phyloP scores from a whole-genome alignment of 495 filamentous ascomycete genomes.

The Penicillium angulare region DNA sequence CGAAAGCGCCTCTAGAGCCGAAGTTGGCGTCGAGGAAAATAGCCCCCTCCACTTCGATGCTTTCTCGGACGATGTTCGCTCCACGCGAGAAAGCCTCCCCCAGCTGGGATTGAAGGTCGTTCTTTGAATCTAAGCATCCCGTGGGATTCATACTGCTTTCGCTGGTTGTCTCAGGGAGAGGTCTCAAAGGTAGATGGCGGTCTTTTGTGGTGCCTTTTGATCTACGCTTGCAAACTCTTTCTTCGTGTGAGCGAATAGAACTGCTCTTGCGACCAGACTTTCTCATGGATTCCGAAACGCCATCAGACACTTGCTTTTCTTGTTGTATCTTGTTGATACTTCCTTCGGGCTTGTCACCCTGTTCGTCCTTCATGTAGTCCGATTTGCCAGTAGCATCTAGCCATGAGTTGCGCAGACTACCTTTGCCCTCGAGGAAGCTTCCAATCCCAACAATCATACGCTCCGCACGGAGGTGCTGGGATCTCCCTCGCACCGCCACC shows the following conservation, averaged over 20 bases:
- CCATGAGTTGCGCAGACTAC: constrained; percentile 16
- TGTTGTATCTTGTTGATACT: constrained; percentile 14
- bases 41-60: constrained; percentile 48
- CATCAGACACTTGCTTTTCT: no score
- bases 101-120: constrained; percentile 2
- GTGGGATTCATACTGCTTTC: neutral
- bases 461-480: constrained; percentile 11
- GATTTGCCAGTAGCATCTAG: neutral
- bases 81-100: constrained; percentile 32
- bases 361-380: neutral
- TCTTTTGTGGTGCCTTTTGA: no score
- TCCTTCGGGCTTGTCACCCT: constrained; percentile 5
- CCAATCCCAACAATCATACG: constrained; percentile 22
- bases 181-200: no score
- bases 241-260: no score
- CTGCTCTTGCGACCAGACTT: no score
- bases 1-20: constrained; percentile 5
- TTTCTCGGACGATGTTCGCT: constrained; percentile 48
- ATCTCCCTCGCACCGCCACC: constrained; percentile 1
- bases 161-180: no score
- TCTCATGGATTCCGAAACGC: no score
- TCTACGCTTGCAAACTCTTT: no score
- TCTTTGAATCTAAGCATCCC: neutral
- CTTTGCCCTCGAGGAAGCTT: constrained; percentile 21
- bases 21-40: constrained; percentile 50